phyloP scores from a whole-genome alignment of 2,329 filamentous ascomycete genomes.

The Grosmannia clavigera region DNA sequence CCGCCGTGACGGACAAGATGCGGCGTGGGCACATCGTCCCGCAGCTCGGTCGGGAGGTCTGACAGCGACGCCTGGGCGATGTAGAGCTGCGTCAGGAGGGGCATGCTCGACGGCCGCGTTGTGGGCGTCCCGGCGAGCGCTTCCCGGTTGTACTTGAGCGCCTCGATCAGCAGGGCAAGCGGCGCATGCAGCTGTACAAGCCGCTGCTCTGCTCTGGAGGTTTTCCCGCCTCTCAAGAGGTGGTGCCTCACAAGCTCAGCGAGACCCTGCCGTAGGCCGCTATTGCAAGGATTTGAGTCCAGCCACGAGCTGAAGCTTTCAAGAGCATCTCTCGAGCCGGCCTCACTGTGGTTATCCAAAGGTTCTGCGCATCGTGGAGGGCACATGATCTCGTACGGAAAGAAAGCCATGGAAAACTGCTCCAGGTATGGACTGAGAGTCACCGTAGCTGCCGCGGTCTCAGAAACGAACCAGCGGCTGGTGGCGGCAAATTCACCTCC shows the following conservation, averaged over 20 bases:
- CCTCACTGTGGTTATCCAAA: not conserved
- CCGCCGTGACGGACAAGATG: conserved; percentile 48
- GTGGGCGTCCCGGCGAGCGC: not conserved
- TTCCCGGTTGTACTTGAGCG: conserved; percentile 32
- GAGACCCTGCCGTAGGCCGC: conserved; percentile 1
- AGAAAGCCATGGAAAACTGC: conserved; percentile 18
- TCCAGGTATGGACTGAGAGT: conserved; percentile 18
- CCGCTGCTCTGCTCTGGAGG: conserved; percentile 11
- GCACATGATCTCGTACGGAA: conserved; percentile 28
- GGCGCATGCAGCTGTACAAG: conserved; percentile 49
- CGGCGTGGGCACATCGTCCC: conserved; percentile 56
- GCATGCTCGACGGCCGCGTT: not conserved
- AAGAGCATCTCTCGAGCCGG: not conserved
- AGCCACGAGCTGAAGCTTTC: conserved; percentile 9
- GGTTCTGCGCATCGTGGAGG: not conserved
- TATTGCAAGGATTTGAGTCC: not conserved
- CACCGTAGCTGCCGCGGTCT: not conserved
- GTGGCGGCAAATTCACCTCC: conserved; percentile 33
- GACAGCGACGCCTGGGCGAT: conserved; percentile 69
- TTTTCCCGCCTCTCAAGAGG: not conserved
- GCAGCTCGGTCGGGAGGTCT: conserved; percentile 52
- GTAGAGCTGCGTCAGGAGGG: conserved; percentile 47
- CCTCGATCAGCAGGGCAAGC: conserved; percentile 51
- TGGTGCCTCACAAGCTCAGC: conserved; percentile 7
- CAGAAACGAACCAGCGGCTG: conserved; percentile 43